Evolutionary conservation across 2,329 filamentous ascomycete species (phyloP).

Genomic region (Hymenoscyphus infarciens): DNA sequence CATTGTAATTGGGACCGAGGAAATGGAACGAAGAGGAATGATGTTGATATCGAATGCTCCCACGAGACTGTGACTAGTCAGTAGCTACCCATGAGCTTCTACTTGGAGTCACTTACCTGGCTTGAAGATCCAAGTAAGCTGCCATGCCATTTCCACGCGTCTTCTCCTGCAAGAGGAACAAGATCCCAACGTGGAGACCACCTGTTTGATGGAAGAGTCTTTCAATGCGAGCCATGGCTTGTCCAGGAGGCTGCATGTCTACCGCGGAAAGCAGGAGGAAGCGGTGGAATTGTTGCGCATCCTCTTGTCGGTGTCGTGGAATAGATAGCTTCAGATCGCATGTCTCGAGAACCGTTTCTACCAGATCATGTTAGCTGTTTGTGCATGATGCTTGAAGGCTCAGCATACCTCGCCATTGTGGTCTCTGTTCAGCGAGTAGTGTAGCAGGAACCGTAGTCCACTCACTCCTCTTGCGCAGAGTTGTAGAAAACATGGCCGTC

Average conservation of each 20-base stretch:
- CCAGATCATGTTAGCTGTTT: neutral
- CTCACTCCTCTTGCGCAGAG: conserved; percentile 31
- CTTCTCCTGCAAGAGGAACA: conserved; percentile 33
- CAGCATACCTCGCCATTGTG: conserved; percentile 34
- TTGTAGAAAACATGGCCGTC: conserved; percentile 34
- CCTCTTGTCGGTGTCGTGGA: conserved; percentile 12
- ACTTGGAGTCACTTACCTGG: conserved; percentile 22
- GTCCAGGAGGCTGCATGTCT: conserved; percentile 21
- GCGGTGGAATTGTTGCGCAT: conserved; percentile 22
- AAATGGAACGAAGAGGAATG: conserved; percentile 27
- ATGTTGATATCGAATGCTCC: conserved; percentile 31
- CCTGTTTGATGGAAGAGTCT: conserved; percentile 33
- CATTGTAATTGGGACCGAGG: conserved; percentile 26
- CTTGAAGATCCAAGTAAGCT: conserved; percentile 32
- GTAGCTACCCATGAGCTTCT: neutral
- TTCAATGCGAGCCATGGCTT: conserved; percentile 31
- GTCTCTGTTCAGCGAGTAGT: conserved; percentile 24
- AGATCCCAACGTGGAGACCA: conserved; percentile 31
- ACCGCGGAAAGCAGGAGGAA: conserved; percentile 31
- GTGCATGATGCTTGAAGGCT: neutral
- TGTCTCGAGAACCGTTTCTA: conserved; percentile 29
- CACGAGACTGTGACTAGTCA: conserved; percentile 27
- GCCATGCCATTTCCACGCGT: conserved; percentile 23
- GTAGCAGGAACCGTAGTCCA: conserved; percentile 30
- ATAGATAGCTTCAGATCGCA: conserved; percentile 33